phyloP scores from a whole-genome alignment of 225 moss, liverwort and hornwort species.

The Sphagnum contortum region DNA sequence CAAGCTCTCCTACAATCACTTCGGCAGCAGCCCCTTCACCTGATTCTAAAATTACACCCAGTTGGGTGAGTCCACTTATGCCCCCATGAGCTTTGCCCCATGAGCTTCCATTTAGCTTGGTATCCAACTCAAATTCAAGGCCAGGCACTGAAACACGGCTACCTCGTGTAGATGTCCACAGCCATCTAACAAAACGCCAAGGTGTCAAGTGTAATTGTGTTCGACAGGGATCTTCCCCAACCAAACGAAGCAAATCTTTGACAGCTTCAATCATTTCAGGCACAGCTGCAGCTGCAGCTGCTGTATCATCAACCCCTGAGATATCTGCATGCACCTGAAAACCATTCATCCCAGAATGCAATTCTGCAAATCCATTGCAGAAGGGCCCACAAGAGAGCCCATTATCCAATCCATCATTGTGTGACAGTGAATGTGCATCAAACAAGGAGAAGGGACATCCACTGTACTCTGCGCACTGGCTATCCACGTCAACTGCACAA shows the following conservation, averaged over 20 bases:
- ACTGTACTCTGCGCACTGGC: neutral
- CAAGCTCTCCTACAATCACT: slow-evolving; percentile 36
- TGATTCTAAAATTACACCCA: slow-evolving; percentile 1
- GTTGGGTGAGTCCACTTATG: slow-evolving; percentile 6
- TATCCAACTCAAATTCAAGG: slow-evolving; percentile 16
- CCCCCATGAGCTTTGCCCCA: neutral
- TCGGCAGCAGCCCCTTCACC: slow-evolving; percentile 12
- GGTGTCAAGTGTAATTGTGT: slow-evolving; percentile 51
- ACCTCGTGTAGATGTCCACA: slow-evolving; percentile 75
- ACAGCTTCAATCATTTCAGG: slow-evolving; percentile 55
- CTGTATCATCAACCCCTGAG: slow-evolving; percentile 6
- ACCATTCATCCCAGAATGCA: slow-evolving; percentile 9
- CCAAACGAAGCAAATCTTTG: slow-evolving; percentile 47
- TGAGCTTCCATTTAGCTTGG: no score
- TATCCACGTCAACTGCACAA: slow-evolving; percentile 3
- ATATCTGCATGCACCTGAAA: slow-evolving; percentile 2
- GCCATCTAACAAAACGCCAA: slow-evolving; percentile 73
- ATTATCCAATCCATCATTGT: slow-evolving; percentile 8
- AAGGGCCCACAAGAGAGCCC: neutral
- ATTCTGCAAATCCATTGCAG: slow-evolving; percentile 12
- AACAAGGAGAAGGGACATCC: slow-evolving; percentile 33
- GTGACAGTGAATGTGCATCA: slow-evolving; percentile 6
- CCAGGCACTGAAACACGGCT: slow-evolving; percentile 32
- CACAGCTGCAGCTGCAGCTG: slow-evolving; percentile 13
- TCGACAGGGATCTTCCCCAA: slow-evolving; percentile 46